A percentile compares a stretch with the other conserved stretches of the same genome.
Conservation (phyloP, 2,329 filamentous ascomycete species). For the Huntiella omanensis region DNA sequence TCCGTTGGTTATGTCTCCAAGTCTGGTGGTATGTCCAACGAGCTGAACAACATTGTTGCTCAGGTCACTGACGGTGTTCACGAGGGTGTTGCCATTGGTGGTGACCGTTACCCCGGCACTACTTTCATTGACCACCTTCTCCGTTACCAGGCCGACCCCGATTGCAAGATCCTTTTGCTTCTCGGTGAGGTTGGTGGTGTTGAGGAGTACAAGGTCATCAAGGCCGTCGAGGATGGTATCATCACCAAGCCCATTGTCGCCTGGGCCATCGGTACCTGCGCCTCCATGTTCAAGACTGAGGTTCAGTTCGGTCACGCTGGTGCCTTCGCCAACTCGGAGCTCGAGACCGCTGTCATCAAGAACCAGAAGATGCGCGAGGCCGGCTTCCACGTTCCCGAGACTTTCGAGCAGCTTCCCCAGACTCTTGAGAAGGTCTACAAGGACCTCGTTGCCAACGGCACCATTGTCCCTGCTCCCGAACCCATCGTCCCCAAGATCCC, state of each 20-base stretch:
- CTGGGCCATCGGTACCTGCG: constrained; percentile 98
- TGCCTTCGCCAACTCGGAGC: constrained; percentile 96
- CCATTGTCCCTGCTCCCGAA: constrained; percentile 71
- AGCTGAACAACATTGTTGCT: constrained; percentile 98
- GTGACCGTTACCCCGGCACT: constrained; percentile 95
- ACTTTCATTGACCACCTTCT: constrained; percentile 98
- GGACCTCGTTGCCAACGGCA: constrained; percentile 66
- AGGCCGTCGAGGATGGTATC: constrained; percentile 80
- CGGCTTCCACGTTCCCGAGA: constrained; percentile 84
- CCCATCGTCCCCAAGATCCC: constrained; percentile 96
- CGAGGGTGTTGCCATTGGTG: constrained; percentile 97
- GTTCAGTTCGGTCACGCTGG: constrained; percentile 98
- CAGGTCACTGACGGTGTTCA: constrained; percentile 95
- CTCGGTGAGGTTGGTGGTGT: constrained; percentile 98
- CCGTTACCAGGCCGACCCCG: constrained; percentile 86
- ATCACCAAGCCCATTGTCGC: constrained; percentile 98
- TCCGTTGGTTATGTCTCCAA: constrained; percentile 99
- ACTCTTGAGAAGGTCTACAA: constrained; percentile 70
- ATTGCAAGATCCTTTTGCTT: constrained; percentile 91
- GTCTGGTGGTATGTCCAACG: constrained; percentile 99
- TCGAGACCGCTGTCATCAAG: constrained; percentile 92
- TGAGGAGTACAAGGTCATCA: constrained; percentile 98
- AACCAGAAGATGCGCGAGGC: constrained; percentile 94
- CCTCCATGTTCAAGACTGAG: constrained; percentile 99
- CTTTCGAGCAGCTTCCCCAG: constrained; percentile 84